Evolutionary conservation across 2,329 filamentous ascomycete species (phyloP), one percentile per base, ranked within the genome.

Genomic region (Lasiodiplodia citricola): DNA sequence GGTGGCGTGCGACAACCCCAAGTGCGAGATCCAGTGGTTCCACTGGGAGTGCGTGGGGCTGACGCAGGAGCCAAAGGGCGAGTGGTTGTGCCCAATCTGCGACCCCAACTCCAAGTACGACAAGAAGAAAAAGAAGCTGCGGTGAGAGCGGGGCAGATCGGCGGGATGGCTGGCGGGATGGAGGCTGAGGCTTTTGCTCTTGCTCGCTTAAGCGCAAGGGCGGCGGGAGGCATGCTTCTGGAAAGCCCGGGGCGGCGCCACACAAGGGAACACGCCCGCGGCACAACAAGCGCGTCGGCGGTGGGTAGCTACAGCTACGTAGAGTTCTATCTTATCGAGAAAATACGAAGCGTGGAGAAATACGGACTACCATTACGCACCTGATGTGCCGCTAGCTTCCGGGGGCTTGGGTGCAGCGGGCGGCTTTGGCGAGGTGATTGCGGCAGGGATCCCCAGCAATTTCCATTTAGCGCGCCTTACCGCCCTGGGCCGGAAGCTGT

Each of bases 1-100:
- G 92, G 92, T 96, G 71, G 92, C 92, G 37, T 96, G 92, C 82
- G 92, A 96, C 82, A 95, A 95, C 78, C 89, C 91, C 69, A 86
- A 90, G 72, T 96, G 92, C 80, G 89, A 90, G 57, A 92, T 88
- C 75, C 92, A 96, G 81, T 96, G 92, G 92, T 96, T 96, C 79
- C 92, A 96, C 81, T 96, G 92, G 91, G 89, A 81, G 69, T 86
- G 84, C 70, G 83, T 85, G 62, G 81, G 81, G 35, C 80, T 86
- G 70, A 83, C 83, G 70, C 79, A 82, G 73, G 83, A 85, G 75
- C 84, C 84, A 4, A 77, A 80, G 67, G 83, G 83, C 16, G 82
- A 85, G 70, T 86, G 84, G 84, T 76, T 86, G 50, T 86, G 84
- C 76, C 82, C 83, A 5, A 68, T 68, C 50, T 68, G 58, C 58